Conservation (phyloP, 306 rosid species). For the Acmispon strigosus region DNA sequence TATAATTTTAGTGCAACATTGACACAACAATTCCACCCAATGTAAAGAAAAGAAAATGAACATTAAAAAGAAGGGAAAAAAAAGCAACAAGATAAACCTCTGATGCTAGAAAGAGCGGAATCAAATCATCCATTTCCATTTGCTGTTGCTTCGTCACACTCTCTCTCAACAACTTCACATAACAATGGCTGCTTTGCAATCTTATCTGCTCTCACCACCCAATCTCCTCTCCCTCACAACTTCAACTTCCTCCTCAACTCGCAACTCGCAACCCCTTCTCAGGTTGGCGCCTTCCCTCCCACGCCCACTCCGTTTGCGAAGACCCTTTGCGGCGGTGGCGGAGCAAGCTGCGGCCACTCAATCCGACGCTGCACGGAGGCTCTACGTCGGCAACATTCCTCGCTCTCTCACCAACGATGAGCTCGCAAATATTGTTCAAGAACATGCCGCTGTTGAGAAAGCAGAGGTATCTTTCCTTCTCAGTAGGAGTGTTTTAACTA, state of each 20-base stretch:
- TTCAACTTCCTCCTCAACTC: conserved; percentile 5
- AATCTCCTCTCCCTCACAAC: conserved; percentile 37
- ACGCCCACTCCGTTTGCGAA: conserved; percentile 3
- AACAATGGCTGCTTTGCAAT: conserved; percentile 65
- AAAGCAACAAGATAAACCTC: conserved; percentile 22
- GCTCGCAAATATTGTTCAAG: conserved; percentile 60
- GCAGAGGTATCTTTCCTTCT: conserved; percentile 46
- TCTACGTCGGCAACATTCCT: conserved; percentile 89
- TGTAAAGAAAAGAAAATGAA: too few species aligned
- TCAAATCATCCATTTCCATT: not conserved
- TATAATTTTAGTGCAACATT: too few species aligned
- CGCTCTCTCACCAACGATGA: conserved; percentile 54
- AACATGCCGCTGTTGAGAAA: conserved; percentile 84
- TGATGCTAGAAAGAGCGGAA: not conserved
- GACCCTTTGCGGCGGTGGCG: conserved; percentile 54
- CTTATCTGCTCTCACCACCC: conserved; percentile 38
- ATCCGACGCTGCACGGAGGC: conserved; percentile 55
- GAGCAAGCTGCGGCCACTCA: conserved; percentile 38
- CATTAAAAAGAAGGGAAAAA: too few species aligned
- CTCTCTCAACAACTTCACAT: not conserved
- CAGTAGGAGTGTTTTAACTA: not conserved
- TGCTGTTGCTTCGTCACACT: not conserved
- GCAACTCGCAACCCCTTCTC: conserved; percentile 23
- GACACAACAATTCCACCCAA: too few species aligned
- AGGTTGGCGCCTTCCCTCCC: conserved; percentile 19